Evolutionary conservation across 139 green algal species (phyloP).

Genomic region (Chlamydomonas incerta): DNA sequence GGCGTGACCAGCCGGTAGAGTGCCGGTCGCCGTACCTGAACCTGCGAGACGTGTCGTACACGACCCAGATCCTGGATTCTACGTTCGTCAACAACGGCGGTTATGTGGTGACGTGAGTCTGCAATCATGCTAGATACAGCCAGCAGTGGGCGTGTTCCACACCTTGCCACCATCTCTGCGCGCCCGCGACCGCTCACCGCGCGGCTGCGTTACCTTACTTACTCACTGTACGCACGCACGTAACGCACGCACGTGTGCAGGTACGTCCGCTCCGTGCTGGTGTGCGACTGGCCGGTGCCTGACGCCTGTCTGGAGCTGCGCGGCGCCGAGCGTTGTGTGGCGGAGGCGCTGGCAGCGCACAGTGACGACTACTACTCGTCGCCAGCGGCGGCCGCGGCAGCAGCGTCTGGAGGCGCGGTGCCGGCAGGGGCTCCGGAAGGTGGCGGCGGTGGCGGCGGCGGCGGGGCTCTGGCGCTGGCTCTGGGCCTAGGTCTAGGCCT

Average conservation of each 20-base stretch:
- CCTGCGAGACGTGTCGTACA: slow-evolving; percentile 1
- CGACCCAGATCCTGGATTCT: slow-evolving; percentile 15
- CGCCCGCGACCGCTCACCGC: no score
- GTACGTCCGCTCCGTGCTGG: background rate
- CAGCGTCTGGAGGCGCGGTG: no score
- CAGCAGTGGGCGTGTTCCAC: no score
- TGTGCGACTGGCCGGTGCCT: background rate
- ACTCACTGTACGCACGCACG: no score
- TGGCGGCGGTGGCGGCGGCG: background rate
- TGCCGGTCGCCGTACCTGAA: background rate
- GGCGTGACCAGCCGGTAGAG: no score
- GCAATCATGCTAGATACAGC: no score
- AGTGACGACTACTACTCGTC: no score
- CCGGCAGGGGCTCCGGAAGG: no score
- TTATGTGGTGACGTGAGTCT: background rate
- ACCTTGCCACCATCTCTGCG: no score
- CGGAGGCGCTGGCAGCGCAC: background rate
- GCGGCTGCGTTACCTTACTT: no score
- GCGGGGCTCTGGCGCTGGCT: background rate
- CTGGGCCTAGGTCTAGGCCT: slow-evolving; percentile 6
- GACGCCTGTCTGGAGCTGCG: background rate
- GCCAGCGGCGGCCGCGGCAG: no score
- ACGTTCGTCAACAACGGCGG: slow-evolving; percentile 2
- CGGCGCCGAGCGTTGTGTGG: background rate
- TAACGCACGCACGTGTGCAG: no score